A percentile compares a stretch with the other conserved stretches of the same genome.
These are phyloP conservation scores for Vigna hirtella DNA, from an alignment of 306 rosid species.

Conservation along the genomic window DNA sequence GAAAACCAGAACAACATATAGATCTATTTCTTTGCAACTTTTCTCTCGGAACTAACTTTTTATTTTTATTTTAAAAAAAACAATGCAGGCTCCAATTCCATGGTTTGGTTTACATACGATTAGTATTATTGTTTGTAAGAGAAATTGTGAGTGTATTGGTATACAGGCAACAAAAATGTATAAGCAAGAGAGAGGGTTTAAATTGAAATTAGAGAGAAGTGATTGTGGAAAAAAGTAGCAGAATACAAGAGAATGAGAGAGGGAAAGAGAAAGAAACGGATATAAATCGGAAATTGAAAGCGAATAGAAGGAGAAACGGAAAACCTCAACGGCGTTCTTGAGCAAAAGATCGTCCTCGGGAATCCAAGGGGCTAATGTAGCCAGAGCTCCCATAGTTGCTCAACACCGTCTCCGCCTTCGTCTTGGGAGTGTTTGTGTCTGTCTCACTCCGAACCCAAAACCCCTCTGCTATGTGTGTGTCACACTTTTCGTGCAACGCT, in stretches of 20 bases:
- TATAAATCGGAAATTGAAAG: not conserved
- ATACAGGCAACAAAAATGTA: not conserved
- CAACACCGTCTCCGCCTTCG: not conserved
- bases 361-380: conserved; percentile 64
- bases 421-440: not conserved
- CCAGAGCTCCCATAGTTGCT: conserved; percentile 75
- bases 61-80: not conserved
- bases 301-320: not conserved
- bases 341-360: conserved; percentile 87
- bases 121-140: not conserved
- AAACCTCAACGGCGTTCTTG: conserved; percentile 89
- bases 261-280: not conserved
- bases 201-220: not conserved
- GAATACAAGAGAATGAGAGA: not conserved
- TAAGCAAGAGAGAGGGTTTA: not conserved
- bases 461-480: not conserved
- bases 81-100: not conserved
- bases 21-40: not conserved
- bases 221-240: not conserved
- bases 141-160: not conserved
- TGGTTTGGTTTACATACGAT: not conserved
- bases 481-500: not conserved
- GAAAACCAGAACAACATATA: not conserved
- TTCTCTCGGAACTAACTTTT: not conserved
- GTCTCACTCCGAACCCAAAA: conserved; percentile 9